Conservation (phyloP, 1,284 basidiomycete genomes). For the Tilletia indica region DNA sequence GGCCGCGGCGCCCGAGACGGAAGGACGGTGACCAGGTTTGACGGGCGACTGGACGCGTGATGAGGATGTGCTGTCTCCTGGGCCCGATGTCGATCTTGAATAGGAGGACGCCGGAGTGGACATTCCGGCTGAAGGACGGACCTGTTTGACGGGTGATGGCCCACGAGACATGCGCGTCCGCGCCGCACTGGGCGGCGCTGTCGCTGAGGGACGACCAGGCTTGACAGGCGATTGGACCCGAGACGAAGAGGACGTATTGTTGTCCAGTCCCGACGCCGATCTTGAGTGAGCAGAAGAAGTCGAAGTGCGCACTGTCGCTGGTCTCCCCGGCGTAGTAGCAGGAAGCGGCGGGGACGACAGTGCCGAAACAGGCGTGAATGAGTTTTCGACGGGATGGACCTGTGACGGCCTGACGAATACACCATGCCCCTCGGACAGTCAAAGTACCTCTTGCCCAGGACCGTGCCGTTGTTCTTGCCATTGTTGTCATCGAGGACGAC, state of each 20-base stretch:
- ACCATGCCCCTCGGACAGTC: constrained; percentile 72
- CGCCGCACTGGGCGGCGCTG: no score
- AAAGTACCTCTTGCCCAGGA: constrained; percentile 82
- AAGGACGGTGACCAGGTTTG: neutral
- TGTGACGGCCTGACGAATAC: constrained; percentile 88
- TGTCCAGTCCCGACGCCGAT: neutral
- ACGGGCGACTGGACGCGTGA: neutral
- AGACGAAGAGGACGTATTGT: neutral
- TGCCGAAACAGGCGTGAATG: neutral
- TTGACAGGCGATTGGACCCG: constrained; percentile 1
- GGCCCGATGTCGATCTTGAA: neutral
- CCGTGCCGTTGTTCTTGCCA: constrained; percentile 94
- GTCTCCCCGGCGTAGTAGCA: neutral
- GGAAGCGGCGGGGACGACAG: neutral
- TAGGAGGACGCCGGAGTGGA: no score
- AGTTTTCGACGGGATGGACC: constrained; percentile 62
- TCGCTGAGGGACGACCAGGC: no score
- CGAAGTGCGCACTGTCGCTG: neutral
- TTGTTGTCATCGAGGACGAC: constrained; percentile 72
- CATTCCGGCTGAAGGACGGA: neutral
- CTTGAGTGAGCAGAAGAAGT: neutral
- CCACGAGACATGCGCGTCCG: no score
- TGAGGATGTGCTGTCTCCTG: neutral
- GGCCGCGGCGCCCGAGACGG: neutral
- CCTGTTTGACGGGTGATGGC: no score